A percentile compares a stretch with the other conserved stretches of the same genome.
Evolutionary conservation across 2,329 filamentous ascomycete genomes (phyloP).

Genomic region (Acarospora socialis): DNA sequence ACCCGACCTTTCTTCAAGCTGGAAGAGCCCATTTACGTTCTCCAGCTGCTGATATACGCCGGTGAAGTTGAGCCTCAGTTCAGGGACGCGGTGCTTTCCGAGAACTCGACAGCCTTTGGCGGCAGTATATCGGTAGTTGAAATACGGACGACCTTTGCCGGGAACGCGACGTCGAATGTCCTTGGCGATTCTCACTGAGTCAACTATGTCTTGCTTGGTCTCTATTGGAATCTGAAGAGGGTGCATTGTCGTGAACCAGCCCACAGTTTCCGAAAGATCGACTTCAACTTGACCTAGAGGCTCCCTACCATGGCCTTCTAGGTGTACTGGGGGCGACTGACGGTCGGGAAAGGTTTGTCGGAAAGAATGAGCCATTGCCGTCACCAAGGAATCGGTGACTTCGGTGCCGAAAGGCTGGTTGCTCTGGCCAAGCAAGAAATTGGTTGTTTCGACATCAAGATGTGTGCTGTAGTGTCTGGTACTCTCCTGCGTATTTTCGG

Average conservation of each 20-base stretch:
- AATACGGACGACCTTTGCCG: conserved; percentile 27
- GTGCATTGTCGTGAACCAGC: conserved; percentile 38
- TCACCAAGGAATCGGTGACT: conserved; percentile 23
- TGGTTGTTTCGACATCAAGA: conserved; percentile 12
- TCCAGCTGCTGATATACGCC: conserved; percentile 30
- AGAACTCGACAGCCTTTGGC: conserved; percentile 20
- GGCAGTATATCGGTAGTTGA: conserved; percentile 21
- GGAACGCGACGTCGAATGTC: conserved; percentile 24
- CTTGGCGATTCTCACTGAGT: conserved; percentile 25
- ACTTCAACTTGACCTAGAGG: conserved; percentile 28
- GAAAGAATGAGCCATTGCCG: conserved; percentile 28
- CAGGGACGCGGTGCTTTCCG: conserved; percentile 28
- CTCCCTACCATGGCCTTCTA: conserved; percentile 36
- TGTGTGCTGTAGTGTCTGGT: conserved; percentile 5
- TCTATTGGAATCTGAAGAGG: conserved; percentile 26
- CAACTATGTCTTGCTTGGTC: conserved; percentile 17
- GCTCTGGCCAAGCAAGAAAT: conserved; percentile 18
- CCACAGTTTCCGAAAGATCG: conserved; percentile 35
- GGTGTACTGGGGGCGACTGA: conserved; percentile 28
- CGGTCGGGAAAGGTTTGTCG: conserved; percentile 28
- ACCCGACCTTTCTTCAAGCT: too few relatives aligned
- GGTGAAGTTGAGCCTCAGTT: conserved; percentile 30
- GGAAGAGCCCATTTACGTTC: conserved; percentile 30
- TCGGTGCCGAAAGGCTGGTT: conserved; percentile 23
- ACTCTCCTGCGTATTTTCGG: conserved; percentile 9